A percentile compares a stretch with the other conserved stretches of the same genome.
phyloP scores from a whole-genome alignment of 805 yeast species.

The Jamesozyma jinghongensis region DNA sequence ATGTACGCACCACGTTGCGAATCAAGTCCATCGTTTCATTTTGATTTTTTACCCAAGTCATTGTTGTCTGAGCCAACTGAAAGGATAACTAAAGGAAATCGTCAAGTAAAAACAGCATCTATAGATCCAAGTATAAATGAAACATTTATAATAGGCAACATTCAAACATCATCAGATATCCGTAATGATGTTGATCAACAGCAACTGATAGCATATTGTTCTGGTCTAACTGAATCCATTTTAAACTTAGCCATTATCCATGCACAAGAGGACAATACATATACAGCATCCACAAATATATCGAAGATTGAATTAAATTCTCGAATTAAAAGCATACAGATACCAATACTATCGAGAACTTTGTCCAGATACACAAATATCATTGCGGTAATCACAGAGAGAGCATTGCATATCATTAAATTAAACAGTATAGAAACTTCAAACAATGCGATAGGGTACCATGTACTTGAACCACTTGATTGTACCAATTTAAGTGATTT shows the following conservation, averaged over 20 bases:
- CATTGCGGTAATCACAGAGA: constrained; percentile 34
- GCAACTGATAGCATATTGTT: constrained; percentile 14
- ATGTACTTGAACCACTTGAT: constrained; percentile 16
- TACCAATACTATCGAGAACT: constrained; percentile 21
- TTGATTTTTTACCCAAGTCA: constrained; percentile 16
- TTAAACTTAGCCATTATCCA: constrained; percentile 9
- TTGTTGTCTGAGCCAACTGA: constrained; percentile 8
- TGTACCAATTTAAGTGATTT: constrained; percentile 24
- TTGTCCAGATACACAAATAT: constrained; percentile 21
- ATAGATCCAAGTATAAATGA: constrained; percentile 19
- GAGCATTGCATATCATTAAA: constrained; percentile 29
- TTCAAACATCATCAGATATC: constrained; percentile 20
- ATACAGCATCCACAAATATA: not conserved
- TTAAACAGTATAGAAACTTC: constrained; percentile 15
- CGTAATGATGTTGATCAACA: constrained; percentile 16
- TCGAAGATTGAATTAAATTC: constrained; percentile 27
- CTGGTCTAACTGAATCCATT: constrained; percentile 15
- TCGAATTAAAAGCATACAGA: constrained; percentile 35
- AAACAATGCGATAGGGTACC: constrained; percentile 11
- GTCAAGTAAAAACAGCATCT: not conserved
- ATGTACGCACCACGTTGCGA: constrained; percentile 11
- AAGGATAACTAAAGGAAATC: not conserved
- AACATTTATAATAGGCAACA: constrained; percentile 10
- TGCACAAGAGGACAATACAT: not conserved
- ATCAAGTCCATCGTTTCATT: constrained; percentile 9